phyloP scores from a whole-genome alignment of 2,329 filamentous ascomycete species.

The Madurella fahalii region DNA sequence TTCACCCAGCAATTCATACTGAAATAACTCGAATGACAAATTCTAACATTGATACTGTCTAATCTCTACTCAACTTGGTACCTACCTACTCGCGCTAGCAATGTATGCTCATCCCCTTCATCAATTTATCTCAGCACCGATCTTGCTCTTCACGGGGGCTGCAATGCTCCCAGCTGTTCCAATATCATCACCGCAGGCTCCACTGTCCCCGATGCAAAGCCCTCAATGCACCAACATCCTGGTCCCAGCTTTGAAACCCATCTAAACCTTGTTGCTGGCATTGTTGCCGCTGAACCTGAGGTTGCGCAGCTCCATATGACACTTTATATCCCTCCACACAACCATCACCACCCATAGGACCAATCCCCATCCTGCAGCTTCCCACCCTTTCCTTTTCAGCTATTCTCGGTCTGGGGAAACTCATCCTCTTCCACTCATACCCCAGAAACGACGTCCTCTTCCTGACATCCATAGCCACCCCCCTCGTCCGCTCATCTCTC shows the following conservation, averaged over 20 bases:
- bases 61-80: slow-evolving; percentile 8
- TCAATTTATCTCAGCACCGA: not conserved
- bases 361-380: too few relatives aligned
- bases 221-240: slow-evolving; percentile 18
- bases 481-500: slow-evolving; percentile 64
- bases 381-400: too few relatives aligned
- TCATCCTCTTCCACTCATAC: slow-evolving; percentile 71
- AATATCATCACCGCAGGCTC: slow-evolving; percentile 16
- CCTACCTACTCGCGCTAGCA: slow-evolving; percentile 11
- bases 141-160: not conserved
- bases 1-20: not conserved
- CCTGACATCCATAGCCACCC: slow-evolving; percentile 70
- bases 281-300: not conserved
- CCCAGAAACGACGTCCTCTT: slow-evolving; percentile 83
- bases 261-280: not conserved
- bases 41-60: slow-evolving; percentile 5
- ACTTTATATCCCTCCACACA: too few relatives aligned
- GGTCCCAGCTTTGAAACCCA: slow-evolving; percentile 10
- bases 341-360: too few relatives aligned
- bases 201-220: slow-evolving; percentile 22
- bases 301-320: not conserved
- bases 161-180: not conserved
- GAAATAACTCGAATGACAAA: not conserved
- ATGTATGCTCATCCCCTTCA: not conserved
- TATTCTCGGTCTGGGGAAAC: too few relatives aligned